A percentile compares a stretch with the other conserved stretches of the same genome.
Conservation (phyloP, 2,329 filamentous ascomycete genomes). For the Phaeosphaeria sp. region DNA sequence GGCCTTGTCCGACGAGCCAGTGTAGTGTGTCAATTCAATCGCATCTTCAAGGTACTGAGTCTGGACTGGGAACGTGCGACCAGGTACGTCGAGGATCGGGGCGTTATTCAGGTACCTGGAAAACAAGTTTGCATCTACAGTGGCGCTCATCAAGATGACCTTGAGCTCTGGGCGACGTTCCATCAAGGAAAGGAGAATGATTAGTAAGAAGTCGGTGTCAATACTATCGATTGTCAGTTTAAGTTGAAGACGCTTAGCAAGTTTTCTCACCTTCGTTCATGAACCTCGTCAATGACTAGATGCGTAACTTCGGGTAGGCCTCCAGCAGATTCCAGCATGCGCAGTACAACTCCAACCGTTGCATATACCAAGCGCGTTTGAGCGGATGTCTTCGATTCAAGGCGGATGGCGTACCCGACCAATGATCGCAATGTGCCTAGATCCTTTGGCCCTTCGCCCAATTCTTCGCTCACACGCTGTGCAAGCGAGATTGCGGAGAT, state of each 20-base stretch:
- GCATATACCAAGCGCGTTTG: slow-evolving; percentile 90
- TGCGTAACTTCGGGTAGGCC: slow-evolving; percentile 90
- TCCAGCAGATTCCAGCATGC: slow-evolving; percentile 91
- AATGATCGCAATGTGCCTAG: slow-evolving; percentile 83
- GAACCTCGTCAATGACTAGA: slow-evolving; percentile 95
- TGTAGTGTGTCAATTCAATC: slow-evolving; percentile 82
- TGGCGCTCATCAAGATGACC: slow-evolving; percentile 96
- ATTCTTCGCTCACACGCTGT: slow-evolving; percentile 89
- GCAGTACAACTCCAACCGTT: slow-evolving; percentile 89
- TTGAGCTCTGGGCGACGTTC: slow-evolving; percentile 80
- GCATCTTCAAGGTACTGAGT: slow-evolving; percentile 92
- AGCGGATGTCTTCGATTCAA: slow-evolving; percentile 84
- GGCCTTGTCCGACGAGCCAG: slow-evolving; percentile 50
- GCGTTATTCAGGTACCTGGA: slow-evolving; percentile 86
- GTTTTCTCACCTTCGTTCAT: slow-evolving; percentile 70
- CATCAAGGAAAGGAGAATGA: slow-evolving; percentile 86
- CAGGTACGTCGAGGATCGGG: slow-evolving; percentile 87
- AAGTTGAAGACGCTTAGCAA: background rate
- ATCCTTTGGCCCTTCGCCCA: slow-evolving; percentile 83
- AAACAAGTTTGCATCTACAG: slow-evolving; percentile 89
- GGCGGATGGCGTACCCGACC: slow-evolving; percentile 90
- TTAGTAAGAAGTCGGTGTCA: slow-evolving; percentile 93
- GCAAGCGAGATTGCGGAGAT: slow-evolving; percentile 97
- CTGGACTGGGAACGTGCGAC: slow-evolving; percentile 89
- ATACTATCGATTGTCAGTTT: slow-evolving; percentile 62